Percentiles rank a stretch among this genome's conserved stretches.
These are phyloP conservation scores for Solanum chacoense DNA, from an alignment of 305 asterid species.

Conservation along the genomic window DNA sequence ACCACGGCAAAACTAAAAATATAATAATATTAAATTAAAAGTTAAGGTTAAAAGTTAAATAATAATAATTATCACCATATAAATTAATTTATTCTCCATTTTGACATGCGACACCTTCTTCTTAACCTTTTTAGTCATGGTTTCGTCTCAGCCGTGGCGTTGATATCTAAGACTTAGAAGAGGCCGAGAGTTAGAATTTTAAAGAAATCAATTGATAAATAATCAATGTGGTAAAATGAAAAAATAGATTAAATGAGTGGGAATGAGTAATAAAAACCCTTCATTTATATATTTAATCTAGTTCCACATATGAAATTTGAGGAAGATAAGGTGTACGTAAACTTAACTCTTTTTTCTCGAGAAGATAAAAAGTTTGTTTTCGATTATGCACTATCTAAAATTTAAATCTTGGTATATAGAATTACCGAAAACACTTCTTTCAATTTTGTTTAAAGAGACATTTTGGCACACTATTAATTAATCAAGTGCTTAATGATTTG, in stretches of 20 bases:
- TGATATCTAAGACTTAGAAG: background rate
- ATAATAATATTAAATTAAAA: background rate
- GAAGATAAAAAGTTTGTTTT: background rate
- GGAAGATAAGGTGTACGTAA: accelerated
- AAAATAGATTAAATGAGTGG: background rate
- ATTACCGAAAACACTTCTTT: background rate
- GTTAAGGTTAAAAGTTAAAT: background rate
- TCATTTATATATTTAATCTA: background rate
- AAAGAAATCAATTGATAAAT: background rate
- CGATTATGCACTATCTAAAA: background rate
- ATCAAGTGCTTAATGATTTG: background rate
- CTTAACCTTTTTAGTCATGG: background rate
- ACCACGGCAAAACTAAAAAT: background rate
- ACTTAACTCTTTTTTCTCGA: background rate
- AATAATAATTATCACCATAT: background rate
- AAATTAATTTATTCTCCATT: background rate
- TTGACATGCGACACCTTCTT: background rate
- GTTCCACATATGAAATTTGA: background rate
- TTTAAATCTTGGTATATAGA: background rate
- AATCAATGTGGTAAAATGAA: background rate
- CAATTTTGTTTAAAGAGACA: background rate
- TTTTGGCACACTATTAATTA: background rate
- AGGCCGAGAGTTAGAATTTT: background rate
- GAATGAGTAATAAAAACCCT: background rate
- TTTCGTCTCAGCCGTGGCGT: background rate